These are phyloP conservation scores for Annulohypoxylon nitens DNA, from an alignment of 495 filamentous ascomycete species.

Conservation along the genomic window DNA sequence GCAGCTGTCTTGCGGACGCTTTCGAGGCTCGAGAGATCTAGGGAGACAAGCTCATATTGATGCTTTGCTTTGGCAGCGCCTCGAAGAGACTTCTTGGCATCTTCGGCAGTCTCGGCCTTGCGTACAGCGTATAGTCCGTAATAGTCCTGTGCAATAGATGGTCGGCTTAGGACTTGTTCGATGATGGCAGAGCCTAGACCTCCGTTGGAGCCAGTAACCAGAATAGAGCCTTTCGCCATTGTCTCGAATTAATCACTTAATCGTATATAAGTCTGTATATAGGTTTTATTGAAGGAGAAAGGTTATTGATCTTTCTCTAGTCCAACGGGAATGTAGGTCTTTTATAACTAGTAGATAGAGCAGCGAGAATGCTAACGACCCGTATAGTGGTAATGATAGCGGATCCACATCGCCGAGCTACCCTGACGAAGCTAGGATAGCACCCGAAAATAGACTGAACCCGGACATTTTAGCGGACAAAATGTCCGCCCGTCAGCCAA, in stretches of 20 bases:
- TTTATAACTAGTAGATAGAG: constrained; percentile 17
- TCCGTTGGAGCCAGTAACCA: constrained; percentile 69
- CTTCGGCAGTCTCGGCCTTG: constrained; percentile 54
- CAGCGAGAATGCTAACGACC: neutral
- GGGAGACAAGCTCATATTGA: constrained; percentile 55
- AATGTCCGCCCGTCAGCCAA: constrained; percentile 14
- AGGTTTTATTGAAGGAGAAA: neutral
- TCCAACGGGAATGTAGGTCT: neutral
- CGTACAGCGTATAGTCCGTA: constrained; percentile 59
- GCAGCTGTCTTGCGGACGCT: constrained; percentile 57
- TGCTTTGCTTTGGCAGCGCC: constrained; percentile 47
- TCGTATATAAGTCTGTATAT: neutral
- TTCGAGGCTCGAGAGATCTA: constrained; percentile 59
- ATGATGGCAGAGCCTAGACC: constrained; percentile 63
- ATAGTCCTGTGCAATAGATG: constrained; percentile 53
- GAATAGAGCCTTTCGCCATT: constrained; percentile 59
- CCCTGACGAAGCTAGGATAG: neutral
- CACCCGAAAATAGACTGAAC: neutral
- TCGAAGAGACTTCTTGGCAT: constrained; percentile 49
- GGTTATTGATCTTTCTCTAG: neutral
- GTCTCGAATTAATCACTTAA: neutral
- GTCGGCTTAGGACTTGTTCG: constrained; percentile 58
- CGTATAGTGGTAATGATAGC: neutral
- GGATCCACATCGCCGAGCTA: neutral
- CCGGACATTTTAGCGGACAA: constrained; percentile 16